A percentile compares a stretch with the other conserved stretches of the same genome.
Evolutionary conservation across 306 rosid genomes (phyloP).

Genomic region (Cucurbita ficifolia): DNA sequence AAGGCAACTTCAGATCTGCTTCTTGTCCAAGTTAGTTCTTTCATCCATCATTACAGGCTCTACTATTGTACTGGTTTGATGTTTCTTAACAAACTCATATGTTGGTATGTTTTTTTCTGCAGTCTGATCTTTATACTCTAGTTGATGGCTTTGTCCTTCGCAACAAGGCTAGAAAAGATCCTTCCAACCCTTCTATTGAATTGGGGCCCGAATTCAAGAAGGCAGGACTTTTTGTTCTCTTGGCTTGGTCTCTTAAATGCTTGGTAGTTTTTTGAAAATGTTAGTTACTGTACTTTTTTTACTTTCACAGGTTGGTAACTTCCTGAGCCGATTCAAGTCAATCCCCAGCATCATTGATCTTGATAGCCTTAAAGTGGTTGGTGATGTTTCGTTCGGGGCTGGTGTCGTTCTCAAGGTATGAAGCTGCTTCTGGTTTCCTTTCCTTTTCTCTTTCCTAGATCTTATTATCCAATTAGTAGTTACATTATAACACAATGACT

Average conservation of each 20-base stretch:
- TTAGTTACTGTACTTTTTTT: conserved; percentile 10
- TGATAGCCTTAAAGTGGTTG: conserved; percentile 77
- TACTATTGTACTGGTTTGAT: not conserved
- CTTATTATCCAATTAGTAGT: not conserved
- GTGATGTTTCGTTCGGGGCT: conserved; percentile 88
- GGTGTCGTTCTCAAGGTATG: conserved; percentile 69
- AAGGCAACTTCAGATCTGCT: conserved; percentile 98
- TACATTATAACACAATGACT: not conserved
- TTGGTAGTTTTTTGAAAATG: not conserved
- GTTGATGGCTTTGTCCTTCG: conserved; percentile 58
- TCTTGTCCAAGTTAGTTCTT: conserved; percentile 69
- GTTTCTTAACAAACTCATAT: not conserved
- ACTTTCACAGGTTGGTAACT: conserved; percentile 49
- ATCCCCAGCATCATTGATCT: conserved; percentile 86
- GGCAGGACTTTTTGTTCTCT: conserved; percentile 23
- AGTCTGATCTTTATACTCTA: conserved; percentile 87
- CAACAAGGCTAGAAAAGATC: conserved; percentile 53
- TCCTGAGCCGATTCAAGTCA: conserved; percentile 77
- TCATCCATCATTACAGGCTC: not conserved
- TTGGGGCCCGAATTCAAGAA: conserved; percentile 96
- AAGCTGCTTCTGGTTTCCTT: not conserved
- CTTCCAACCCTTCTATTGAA: conserved; percentile 84
- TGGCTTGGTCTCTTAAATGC: not conserved
- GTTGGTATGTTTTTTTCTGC: conserved; percentile 9
- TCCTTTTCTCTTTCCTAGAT: not conserved